Evolutionary conservation across 2,329 filamentous ascomycete species (phyloP).

Genomic region (Penicillium psychrosexuale): DNA sequence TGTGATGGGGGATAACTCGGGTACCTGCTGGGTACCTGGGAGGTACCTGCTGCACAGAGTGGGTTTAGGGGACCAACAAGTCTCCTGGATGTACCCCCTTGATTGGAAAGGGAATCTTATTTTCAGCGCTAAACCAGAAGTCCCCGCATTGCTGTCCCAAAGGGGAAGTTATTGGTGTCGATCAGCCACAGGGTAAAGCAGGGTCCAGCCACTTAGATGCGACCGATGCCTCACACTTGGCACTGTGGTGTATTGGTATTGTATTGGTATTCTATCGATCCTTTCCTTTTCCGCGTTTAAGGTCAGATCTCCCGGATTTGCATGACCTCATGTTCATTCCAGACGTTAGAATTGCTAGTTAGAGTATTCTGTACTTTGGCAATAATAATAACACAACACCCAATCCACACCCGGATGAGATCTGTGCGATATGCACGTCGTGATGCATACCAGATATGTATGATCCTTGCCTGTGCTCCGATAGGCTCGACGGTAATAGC

Average conservation of each 20-base stretch:
- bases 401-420: neutral
- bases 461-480: neutral
- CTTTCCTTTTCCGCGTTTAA: constrained; percentile 6
- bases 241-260: too few species aligned
- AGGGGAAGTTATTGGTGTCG: constrained; percentile 8
- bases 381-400: neutral
- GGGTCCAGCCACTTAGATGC: constrained; percentile 16
- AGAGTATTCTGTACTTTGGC: too few species aligned
- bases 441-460: neutral
- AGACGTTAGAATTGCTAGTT: neutral
- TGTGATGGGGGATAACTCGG: neutral
- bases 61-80: neutral
- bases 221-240: neutral
- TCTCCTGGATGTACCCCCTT: constrained; percentile 4
- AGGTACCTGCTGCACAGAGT: constrained; percentile 7
- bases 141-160: constrained; percentile 14
- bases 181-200: constrained; percentile 17
- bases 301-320: constrained; percentile 2
- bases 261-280: neutral
- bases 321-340: constrained; percentile 8
- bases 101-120: constrained; percentile 7
- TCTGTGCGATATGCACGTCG: neutral
- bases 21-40: constrained; percentile 14
- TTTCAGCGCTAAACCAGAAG: constrained; percentile 11
- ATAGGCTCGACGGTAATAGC: neutral